Evolutionary conservation across 306 rosid species (phyloP).

Genomic region (Malus sylvestris): DNA sequence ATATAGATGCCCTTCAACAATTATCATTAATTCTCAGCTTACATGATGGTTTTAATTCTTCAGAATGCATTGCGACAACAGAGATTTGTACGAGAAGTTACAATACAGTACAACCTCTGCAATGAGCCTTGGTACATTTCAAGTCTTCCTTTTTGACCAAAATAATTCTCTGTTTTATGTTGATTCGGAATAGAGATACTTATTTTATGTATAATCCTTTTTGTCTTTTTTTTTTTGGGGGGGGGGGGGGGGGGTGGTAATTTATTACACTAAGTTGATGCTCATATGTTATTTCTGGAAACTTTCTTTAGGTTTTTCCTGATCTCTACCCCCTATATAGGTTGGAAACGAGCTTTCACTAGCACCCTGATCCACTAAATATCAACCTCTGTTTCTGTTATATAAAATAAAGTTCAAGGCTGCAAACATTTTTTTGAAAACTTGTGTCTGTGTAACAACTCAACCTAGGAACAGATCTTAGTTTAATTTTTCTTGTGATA

Average conservation of each 20-base stretch:
- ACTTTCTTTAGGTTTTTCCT: background rate
- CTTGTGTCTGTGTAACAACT: background rate
- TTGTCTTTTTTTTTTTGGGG: too few relatives aligned
- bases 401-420: background rate
- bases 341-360: background rate
- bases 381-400: background rate
- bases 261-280: background rate
- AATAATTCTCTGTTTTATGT: too few relatives aligned
- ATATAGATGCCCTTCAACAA: background rate
- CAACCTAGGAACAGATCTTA: background rate
- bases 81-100: slow-evolving; percentile 83
- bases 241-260: too few relatives aligned
- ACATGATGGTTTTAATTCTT: slow-evolving; percentile 22
- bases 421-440: background rate
- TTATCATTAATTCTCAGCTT: background rate
- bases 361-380: background rate
- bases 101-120: slow-evolving; percentile 98
- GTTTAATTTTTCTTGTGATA: too few relatives aligned
- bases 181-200: too few relatives aligned
- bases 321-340: background rate
- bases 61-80: slow-evolving; percentile 92
- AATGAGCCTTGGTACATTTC: slow-evolving; percentile 82
- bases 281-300: background rate
- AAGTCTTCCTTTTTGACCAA: too few relatives aligned
- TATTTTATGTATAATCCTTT: too few relatives aligned